These are phyloP conservation scores for Penicillium subrubescens DNA, from an alignment of 495 filamentous ascomycete genomes.

Conservation along the genomic window DNA sequence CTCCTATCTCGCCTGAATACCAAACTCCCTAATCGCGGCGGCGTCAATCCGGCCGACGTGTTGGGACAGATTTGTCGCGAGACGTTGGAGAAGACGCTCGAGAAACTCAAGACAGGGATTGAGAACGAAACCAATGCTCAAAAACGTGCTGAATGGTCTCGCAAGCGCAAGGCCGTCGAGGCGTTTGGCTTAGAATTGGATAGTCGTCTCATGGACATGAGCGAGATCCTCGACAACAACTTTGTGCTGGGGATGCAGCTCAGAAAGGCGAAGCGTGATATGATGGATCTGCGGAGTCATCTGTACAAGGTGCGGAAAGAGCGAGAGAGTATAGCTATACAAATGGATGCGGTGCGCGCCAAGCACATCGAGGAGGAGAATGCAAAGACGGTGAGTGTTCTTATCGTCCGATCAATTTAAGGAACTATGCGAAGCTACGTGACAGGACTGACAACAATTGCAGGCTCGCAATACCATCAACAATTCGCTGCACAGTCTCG, in stretches of 20 bases:
- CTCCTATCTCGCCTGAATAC: slow-evolving; percentile 31
- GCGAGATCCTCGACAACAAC: slow-evolving; percentile 62
- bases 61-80: slow-evolving; percentile 70
- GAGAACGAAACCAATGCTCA: slow-evolving; percentile 39
- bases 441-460: slow-evolving; percentile 15
- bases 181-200: slow-evolving; percentile 70
- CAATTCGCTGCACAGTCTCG: slow-evolving; percentile 48
- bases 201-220: slow-evolving; percentile 57
- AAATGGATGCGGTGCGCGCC: slow-evolving; percentile 68
- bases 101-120: slow-evolving; percentile 42
- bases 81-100: slow-evolving; percentile 56
- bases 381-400: slow-evolving; percentile 36
- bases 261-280: slow-evolving; percentile 64
- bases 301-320: slow-evolving; percentile 64
- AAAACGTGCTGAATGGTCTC: slow-evolving; percentile 54
- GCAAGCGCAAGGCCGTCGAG: slow-evolving; percentile 65
- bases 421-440: not conserved
- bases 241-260: slow-evolving; percentile 64
- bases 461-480: slow-evolving; percentile 47
- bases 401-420: not conserved
- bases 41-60: slow-evolving; percentile 71
- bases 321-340: slow-evolving; percentile 65
- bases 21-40: slow-evolving; percentile 55
- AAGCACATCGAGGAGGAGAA: slow-evolving; percentile 52
- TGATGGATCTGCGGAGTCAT: slow-evolving; percentile 63